Conservation (phyloP, 805 yeast species). For the Wickerhamiella lipophila region DNA sequence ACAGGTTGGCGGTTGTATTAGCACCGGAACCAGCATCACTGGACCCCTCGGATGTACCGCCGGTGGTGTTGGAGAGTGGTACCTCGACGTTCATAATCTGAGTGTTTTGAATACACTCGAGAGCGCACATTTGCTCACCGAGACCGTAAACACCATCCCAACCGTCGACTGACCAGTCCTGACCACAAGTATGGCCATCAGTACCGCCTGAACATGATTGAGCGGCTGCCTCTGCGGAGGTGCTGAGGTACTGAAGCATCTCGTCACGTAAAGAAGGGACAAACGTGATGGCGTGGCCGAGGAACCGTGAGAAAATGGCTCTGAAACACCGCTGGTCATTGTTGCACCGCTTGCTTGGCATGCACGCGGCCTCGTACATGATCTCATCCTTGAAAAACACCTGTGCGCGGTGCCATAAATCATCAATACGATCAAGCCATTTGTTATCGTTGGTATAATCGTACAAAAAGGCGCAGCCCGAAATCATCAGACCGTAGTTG, state of each 20-base stretch:
- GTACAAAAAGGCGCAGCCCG: slow-evolving; percentile 58
- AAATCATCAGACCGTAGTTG: slow-evolving; percentile 54
- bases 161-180: slow-evolving; percentile 46
- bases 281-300: slow-evolving; percentile 50
- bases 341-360: slow-evolving; percentile 41
- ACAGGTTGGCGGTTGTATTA: slow-evolving; percentile 14
- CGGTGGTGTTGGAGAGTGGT: slow-evolving; percentile 51
- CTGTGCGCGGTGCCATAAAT: slow-evolving; percentile 36
- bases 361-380: slow-evolving; percentile 66
- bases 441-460: slow-evolving; percentile 45
- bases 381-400: slow-evolving; percentile 41
- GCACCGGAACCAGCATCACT: slow-evolving; percentile 46
- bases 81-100: slow-evolving; percentile 32
- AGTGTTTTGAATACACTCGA: slow-evolving; percentile 46
- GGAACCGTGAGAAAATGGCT: slow-evolving; percentile 53
- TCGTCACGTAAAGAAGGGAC: slow-evolving; percentile 41
- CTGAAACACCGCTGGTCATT: slow-evolving; percentile 65
- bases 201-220: slow-evolving; percentile 65
- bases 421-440: slow-evolving; percentile 46
- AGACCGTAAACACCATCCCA: slow-evolving; percentile 65
- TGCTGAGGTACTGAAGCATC: slow-evolving; percentile 36
- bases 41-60: slow-evolving; percentile 61
- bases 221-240: slow-evolving; percentile 61
- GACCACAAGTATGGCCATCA: slow-evolving; percentile 75
- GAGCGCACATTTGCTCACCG: slow-evolving; percentile 74